Evolutionary conservation across 495 filamentous ascomycete species (phyloP), one percentile per base, ranked within the genome.

Genomic region (Paragyromitra xinjiangensis): DNA sequence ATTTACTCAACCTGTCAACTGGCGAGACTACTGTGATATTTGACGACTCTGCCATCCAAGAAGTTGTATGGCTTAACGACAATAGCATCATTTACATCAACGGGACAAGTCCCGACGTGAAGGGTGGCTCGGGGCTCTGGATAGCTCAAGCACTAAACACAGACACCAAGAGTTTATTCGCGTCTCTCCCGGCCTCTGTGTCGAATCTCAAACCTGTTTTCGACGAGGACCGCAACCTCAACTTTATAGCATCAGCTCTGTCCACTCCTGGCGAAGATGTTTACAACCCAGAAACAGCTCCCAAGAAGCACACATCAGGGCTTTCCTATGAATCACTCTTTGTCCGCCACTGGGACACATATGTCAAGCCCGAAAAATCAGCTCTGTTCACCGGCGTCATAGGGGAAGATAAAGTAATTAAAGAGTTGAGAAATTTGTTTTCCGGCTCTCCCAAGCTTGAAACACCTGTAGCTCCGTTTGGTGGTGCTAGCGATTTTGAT

Each of bases 331-430:
- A 88, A 63, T 87, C 86, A 69, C 86, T 93, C 56, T 94, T 92
- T 81, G 89, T 91, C 45, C 88, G 92, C 22, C 92, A 95, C 80
- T 95, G 92, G 92, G 92, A 94, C 77, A 83, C 83, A 24, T 94
- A 90, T 81, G 85, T 90, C 19, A 88, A 88, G 51, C 88, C 92
- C n/a, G 88, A 93, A 82, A 88, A 82, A 75, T 92, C 88, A 79
- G 85, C 90, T 1, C 89, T 96, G 44, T 97, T 89, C 85, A 93
- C 93, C 82, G 90, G 90, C 7, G 83, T 88, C 9, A 83, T 96
- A 22, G 86, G 87, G 82, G 87, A 83, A 70, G 82, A 80, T 24
- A 84, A 82, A n/a, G 82, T 90, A 29, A 73, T 82, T 12, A 79
- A 84, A 3, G 76, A 84, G 12, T 81, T 92, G 22, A 84, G 82